These are phyloP conservation scores for Proliferodiscus dingleyae DNA, from an alignment of 2,329 filamentous ascomycete species.

Conservation along the genomic window DNA sequence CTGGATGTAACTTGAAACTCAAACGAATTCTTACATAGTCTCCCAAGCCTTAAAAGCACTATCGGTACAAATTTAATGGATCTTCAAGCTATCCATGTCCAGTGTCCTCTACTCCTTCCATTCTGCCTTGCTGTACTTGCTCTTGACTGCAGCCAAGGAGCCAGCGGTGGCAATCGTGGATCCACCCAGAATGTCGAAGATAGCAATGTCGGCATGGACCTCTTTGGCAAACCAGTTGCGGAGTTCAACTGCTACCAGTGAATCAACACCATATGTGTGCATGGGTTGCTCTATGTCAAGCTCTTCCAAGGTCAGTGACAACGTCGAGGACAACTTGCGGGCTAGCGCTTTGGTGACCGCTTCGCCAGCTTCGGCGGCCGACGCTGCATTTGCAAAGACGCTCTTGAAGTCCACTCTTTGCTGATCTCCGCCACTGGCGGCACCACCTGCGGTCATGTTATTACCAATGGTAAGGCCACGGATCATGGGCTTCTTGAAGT, in stretches of 20 bases:
- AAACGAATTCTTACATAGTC: too few relatives aligned
- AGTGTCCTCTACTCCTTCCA: too few relatives aligned
- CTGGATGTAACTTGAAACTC: too few relatives aligned
- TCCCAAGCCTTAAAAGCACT: too few relatives aligned
- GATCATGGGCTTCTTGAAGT: too few relatives aligned
- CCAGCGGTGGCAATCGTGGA: not conserved
- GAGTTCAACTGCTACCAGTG: constrained; percentile 46
- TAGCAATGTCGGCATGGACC: constrained; percentile 35
- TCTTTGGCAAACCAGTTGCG: constrained; percentile 43
- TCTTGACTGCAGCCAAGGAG: not conserved
- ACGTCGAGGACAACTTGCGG: constrained; percentile 21
- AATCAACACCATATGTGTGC: constrained; percentile 46
- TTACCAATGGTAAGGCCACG: too few relatives aligned
- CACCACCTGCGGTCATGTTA: not conserved
- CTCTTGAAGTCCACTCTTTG: not conserved
- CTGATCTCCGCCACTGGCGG: not conserved
- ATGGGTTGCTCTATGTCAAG: constrained; percentile 22
- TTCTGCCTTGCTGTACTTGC: not conserved
- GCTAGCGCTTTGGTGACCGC: not conserved
- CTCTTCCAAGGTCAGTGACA: constrained; percentile 21
- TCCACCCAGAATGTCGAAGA: constrained; percentile 7
- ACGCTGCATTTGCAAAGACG: not conserved
- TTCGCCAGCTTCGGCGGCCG: not conserved
- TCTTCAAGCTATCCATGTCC: too few relatives aligned
- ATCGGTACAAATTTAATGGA: too few relatives aligned